phyloP scores from a whole-genome alignment of 2,329 filamentous ascomycete genomes.

The Cladosporium phlei region DNA sequence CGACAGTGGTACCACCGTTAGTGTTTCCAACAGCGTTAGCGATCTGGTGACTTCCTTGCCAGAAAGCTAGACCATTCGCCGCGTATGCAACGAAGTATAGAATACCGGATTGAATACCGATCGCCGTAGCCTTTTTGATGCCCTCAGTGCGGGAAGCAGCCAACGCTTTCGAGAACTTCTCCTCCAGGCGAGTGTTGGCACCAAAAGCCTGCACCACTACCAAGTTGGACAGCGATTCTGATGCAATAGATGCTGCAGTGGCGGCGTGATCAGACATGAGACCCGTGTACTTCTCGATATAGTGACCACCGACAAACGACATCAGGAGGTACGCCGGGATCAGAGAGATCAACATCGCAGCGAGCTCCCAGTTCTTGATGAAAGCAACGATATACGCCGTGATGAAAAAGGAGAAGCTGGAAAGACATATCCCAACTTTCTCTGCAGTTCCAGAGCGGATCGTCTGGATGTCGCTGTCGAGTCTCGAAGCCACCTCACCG shows the following conservation, averaged over 20 bases:
- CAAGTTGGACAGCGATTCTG: conserved; percentile 57
- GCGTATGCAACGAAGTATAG: conserved; percentile 65
- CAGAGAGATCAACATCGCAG: conserved; percentile 59
- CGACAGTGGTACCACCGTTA: conserved; percentile 29
- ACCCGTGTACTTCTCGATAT: conserved; percentile 48
- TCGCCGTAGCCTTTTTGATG: conserved; percentile 54
- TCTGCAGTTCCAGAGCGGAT: conserved; percentile 66
- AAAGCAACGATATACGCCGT: conserved; percentile 65
- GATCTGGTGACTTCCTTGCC: conserved; percentile 58
- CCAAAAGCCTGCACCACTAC: conserved; percentile 41
- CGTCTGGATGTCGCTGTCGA: conserved; percentile 62
- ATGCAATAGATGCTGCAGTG: conserved; percentile 58
- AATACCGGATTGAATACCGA: conserved; percentile 55
- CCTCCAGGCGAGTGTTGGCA: conserved; percentile 55
- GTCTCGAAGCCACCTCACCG: conserved; percentile 59
- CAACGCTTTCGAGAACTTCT: conserved; percentile 54
- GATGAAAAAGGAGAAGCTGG: conserved; percentile 60
- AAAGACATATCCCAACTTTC: conserved; percentile 63
- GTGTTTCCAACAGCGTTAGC: conserved; percentile 38
- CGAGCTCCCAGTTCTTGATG: conserved; percentile 57
- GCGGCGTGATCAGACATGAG: conserved; percentile 51
- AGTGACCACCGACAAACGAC: conserved; percentile 52
- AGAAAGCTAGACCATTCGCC: conserved; percentile 63
- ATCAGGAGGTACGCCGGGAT: conserved; percentile 60
- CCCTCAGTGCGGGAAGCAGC: conserved; percentile 48